These are phyloP conservation scores for Nakazawaea pomicola DNA, from an alignment of 805 yeast species.

Conservation along the genomic window DNA sequence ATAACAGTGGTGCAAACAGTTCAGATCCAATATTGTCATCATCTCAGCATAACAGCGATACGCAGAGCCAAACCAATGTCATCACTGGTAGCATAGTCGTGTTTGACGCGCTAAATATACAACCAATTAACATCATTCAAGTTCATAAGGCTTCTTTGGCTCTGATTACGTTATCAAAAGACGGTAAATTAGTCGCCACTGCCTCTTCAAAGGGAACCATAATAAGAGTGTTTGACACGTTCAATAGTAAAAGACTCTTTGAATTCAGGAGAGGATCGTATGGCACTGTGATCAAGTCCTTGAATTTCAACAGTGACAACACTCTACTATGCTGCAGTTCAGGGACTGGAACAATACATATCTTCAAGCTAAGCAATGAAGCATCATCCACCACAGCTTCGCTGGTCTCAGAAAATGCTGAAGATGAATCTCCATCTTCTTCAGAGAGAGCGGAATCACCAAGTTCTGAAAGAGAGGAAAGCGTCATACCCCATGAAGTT, in stretches of 20 bases:
- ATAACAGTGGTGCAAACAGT: not conserved
- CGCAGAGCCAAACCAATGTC: not conserved
- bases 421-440: not conserved
- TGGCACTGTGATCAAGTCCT: constrained; percentile 71
- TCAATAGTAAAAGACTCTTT: constrained; percentile 54
- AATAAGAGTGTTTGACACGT: constrained; percentile 71
- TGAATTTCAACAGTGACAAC: constrained; percentile 70
- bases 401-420: not conserved
- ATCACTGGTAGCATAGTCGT: constrained; percentile 66
- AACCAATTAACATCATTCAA: constrained; percentile 75
- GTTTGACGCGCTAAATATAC: constrained; percentile 69
- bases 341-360: constrained; percentile 88
- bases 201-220: constrained; percentile 90
- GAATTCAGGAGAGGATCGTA: constrained; percentile 87
- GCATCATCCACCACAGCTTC: constrained; percentile 17
- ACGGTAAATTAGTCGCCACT: constrained; percentile 80
- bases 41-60: not conserved
- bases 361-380: constrained; percentile 60
- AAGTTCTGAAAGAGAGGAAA: constrained; percentile 24
- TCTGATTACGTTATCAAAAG: constrained; percentile 59
- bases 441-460: constrained; percentile 19
- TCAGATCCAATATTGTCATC: not conserved
- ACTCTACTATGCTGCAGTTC: constrained; percentile 76
- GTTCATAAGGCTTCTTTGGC: constrained; percentile 83
- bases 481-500: constrained; percentile 8